Conservation (phyloP, 306 rosid species). For the Clitoria ternatea region DNA sequence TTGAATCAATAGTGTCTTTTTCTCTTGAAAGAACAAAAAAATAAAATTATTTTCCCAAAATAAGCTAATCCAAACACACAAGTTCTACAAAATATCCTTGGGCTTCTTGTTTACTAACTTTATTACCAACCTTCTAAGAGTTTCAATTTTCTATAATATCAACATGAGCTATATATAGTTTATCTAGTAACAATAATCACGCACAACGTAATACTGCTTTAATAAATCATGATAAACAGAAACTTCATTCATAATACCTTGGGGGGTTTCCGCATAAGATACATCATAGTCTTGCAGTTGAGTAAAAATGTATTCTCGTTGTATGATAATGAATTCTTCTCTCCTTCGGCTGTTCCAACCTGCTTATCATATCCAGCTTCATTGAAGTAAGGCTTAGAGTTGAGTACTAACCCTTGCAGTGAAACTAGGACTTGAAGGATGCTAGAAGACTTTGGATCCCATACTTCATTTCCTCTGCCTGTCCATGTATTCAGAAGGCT, state of each 20-base stretch:
- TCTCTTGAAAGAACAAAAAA: neutral
- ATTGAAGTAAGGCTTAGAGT: slow-evolving; percentile 92
- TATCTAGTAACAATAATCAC: neutral
- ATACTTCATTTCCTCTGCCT: slow-evolving; percentile 98
- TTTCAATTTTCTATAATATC: neutral
- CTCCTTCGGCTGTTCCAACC: slow-evolving; percentile 97
- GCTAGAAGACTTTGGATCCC: slow-evolving; percentile 98
- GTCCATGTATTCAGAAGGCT: slow-evolving; percentile 99
- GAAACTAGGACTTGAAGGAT: slow-evolving; percentile 98
- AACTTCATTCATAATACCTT: slow-evolving; percentile 55
- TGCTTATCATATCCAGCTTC: slow-evolving; percentile 99
- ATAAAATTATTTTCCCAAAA: neutral
- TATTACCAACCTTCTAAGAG: neutral
- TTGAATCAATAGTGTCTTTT: neutral
- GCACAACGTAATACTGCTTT: neutral
- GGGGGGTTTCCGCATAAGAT: slow-evolving; percentile 85
- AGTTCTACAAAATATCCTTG: neutral
- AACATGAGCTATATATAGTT: neutral
- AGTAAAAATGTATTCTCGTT: slow-evolving; percentile 90
- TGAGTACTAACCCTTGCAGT: slow-evolving; percentile 92
- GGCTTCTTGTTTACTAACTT: neutral
- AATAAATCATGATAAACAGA: slow-evolving; percentile 4
- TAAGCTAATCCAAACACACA: neutral
- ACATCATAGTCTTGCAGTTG: slow-evolving; percentile 94
- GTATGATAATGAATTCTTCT: slow-evolving; percentile 93